These are phyloP conservation scores for Alternaria brassicae DNA, from an alignment of 2,329 filamentous ascomycete species.

Conservation along the genomic window DNA sequence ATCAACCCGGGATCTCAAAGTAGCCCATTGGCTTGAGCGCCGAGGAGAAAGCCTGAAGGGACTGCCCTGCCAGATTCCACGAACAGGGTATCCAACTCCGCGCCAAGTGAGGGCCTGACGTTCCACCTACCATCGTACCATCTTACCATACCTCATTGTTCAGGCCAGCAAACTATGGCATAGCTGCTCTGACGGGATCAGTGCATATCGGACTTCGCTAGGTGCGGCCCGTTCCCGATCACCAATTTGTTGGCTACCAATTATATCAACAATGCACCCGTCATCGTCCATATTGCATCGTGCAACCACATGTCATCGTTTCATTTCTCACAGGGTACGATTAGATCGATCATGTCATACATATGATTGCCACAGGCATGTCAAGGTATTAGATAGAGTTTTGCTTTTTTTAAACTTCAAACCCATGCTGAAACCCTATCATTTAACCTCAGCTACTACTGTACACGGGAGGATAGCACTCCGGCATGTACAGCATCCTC, in stretches of 20 bases:
- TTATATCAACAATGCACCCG: background rate
- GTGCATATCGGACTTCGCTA: conserved; percentile 22
- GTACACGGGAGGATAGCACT: conserved; percentile 6
- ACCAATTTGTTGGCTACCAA: conserved; percentile 4
- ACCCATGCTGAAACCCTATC: conserved; percentile 7
- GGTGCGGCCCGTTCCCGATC: conserved; percentile 10
- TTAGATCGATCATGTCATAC: background rate
- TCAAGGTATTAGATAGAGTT: background rate
- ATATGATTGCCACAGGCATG: background rate
- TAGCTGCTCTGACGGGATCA: background rate
- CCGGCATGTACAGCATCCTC: conserved; percentile 12
- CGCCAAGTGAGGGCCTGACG: background rate
- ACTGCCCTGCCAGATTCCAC: background rate
- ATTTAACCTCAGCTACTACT: background rate
- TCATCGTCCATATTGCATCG: background rate
- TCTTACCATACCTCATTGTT: background rate
- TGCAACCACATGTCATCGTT: background rate
- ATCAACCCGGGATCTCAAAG: background rate
- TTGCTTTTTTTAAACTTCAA: conserved; percentile 9
- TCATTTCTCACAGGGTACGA: background rate
- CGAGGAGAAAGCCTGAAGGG: background rate
- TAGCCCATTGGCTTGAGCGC: background rate
- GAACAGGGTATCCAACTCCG: background rate
- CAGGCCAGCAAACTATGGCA: background rate
- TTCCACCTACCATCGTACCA: background rate